A percentile compares a stretch with the other conserved stretches of the same genome.
Conservation (phyloP, 129 eudicot species). For the Erigeron canadensis region DNA sequence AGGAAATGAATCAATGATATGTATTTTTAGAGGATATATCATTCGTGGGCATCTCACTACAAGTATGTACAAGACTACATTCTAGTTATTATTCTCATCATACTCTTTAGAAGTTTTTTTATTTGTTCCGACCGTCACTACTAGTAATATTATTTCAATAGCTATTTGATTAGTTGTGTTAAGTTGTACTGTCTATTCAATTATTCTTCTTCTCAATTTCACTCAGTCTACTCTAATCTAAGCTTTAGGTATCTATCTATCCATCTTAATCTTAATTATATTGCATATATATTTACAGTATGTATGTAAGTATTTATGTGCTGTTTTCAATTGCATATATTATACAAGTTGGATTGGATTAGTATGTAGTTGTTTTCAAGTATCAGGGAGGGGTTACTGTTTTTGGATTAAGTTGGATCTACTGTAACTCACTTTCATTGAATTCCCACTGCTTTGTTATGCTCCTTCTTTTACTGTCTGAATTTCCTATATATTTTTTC, state of each 20-base stretch:
- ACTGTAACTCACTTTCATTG: neutral
- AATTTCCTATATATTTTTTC: neutral
- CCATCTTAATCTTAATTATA: neutral
- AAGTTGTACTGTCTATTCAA: neutral
- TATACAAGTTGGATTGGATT: neutral
- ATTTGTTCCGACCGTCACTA: too few relatives aligned
- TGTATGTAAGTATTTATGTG: neutral
- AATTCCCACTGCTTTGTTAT: slow-evolving; percentile 1
- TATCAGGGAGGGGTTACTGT: neutral
- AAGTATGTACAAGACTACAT: too few relatives aligned
- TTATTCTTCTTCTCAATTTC: neutral
- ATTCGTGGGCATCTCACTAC: too few relatives aligned
- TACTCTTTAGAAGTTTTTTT: too few relatives aligned
- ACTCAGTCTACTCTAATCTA: slow-evolving; percentile 1
- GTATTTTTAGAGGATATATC: too few relatives aligned
- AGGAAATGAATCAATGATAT: too few relatives aligned
- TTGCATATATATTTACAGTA: neutral
- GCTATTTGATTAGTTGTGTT: too few relatives aligned
- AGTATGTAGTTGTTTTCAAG: slow-evolving; percentile 8
- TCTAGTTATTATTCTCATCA: too few relatives aligned
- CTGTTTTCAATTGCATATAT: neutral
- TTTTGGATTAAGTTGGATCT: slow-evolving; percentile 11
- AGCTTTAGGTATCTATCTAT: too few relatives aligned
- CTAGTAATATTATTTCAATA: too few relatives aligned
- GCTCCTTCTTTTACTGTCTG: too few relatives aligned